A percentile compares a stretch with the other conserved stretches of the same genome.
Conservation (phyloP, 2,329 filamentous ascomycete genomes). For the Juglanconis sp. region DNA sequence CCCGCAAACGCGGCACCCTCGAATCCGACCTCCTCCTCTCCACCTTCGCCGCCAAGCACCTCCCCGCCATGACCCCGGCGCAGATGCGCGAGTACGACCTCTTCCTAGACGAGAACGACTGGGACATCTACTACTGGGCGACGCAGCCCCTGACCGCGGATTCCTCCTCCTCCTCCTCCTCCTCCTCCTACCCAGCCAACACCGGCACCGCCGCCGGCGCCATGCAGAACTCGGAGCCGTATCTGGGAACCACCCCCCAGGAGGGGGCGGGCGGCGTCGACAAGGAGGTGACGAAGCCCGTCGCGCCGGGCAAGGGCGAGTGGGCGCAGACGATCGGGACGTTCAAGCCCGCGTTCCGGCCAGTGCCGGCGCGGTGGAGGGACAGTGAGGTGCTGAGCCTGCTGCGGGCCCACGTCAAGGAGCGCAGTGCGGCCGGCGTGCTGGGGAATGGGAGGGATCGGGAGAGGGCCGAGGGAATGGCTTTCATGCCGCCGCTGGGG, state of each 20-base stretch:
- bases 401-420: conserved; percentile 76
- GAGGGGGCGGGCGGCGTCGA: conserved; percentile 22
- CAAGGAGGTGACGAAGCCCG: conserved; percentile 24
- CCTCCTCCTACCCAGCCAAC: conserved; percentile 40
- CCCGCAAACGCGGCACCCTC: conserved; percentile 90
- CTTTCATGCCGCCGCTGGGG: conserved; percentile 52
- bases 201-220: conserved; percentile 29
- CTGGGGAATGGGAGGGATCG: conserved; percentile 33
- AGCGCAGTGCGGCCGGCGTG: conserved; percentile 61
- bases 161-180: conserved; percentile 41
- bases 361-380: conserved; percentile 82
- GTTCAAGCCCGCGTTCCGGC: conserved; percentile 89
- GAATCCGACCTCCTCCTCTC: conserved; percentile 95
- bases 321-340: conserved; percentile 96
- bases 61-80: conserved; percentile 66
- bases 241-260: conserved; percentile 18
- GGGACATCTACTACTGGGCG: conserved; percentile 99
- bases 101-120: conserved; percentile 98
- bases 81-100: conserved; percentile 83
- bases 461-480: conserved; percentile 43
- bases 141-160: conserved; percentile 73
- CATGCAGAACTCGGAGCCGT: conserved; percentile 23
- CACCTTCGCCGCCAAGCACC: conserved; percentile 82
- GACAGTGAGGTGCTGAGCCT: conserved; percentile 74
- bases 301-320: conserved; percentile 58